Evolutionary conservation across 2,329 filamentous ascomycete species (phyloP), one percentile per base, ranked within the genome.

Genomic region (Aureobasidium sp.): DNA sequence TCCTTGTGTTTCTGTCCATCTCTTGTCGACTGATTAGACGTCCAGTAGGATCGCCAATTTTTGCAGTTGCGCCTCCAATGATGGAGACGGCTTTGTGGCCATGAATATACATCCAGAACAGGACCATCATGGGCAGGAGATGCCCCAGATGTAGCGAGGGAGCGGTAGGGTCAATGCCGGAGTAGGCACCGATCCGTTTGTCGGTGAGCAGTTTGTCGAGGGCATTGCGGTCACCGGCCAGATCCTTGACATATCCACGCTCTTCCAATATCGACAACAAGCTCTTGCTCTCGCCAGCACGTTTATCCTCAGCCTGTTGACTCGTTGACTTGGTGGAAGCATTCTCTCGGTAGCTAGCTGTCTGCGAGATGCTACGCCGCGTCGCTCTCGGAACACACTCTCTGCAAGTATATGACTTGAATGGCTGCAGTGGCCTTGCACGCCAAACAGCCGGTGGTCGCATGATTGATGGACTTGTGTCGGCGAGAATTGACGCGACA

Each of bases 101-200:
- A 70, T 91, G 80, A 66, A 91, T 78, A 75, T 90, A 91, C 78
- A 92, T 82, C 87, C 89, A 93, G 76, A 91, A 91, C 27, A 93
- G 78, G 17, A 88, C 84, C 90, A 94, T 94, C 60, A 93, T 79
- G 24, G 90, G 88, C 15, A 94, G 78, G 6, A 95, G 79, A 70
- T 95, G 89, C 62, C 90, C 90, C 50, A 94, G 79, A 69, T 95
- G 90, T 63, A 94, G 77, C 2, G 90, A 94, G 61, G 84, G 79
- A 15, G 89, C 89, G 0, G 90, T 94, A 5, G 90, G 89, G 70
- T 95, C 90, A 69, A 94, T 84, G 67, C 90, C 90, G 59, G 90
- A 87, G 69, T 95, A 95, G 63, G 83, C 86, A 64, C 86, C 87
- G 67, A 91, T 83, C 64, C 86, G 80, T 70, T 85, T 86, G 29